Percentiles rank a stretch among this genome's conserved stretches.
Conservation (phyloP, 2,329 filamentous ascomycete species). For the Ascochyta clinopodiicola region DNA sequence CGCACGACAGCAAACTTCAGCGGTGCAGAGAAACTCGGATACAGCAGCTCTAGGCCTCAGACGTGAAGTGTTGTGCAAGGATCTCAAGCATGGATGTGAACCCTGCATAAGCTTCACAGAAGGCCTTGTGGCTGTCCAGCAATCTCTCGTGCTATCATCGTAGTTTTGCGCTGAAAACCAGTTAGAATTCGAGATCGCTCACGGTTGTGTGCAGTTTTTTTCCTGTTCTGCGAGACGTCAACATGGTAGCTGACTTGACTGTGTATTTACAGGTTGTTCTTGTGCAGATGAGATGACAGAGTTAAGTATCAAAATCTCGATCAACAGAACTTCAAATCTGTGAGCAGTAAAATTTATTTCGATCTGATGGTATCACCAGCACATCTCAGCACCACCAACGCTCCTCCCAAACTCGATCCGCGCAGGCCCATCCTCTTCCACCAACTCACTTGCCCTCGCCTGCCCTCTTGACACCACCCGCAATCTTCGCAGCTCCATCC, state of each 20-base stretch:
- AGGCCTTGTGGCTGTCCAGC: too few species aligned
- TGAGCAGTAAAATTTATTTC: background rate
- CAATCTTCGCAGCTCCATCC: conserved; percentile 51
- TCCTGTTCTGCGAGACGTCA: background rate
- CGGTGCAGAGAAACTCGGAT: too few species aligned
- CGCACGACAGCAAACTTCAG: background rate
- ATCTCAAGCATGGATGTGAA: too few species aligned
- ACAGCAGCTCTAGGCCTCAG: too few species aligned
- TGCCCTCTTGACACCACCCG: conserved; percentile 55
- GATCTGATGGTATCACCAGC: conserved; percentile 2
- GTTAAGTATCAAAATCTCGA: background rate
- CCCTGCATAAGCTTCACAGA: too few species aligned
- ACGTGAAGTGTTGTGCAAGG: too few species aligned
- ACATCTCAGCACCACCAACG: background rate
- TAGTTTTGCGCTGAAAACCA: too few species aligned
- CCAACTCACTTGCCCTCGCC: conserved; percentile 52
- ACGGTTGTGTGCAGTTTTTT: too few species aligned
- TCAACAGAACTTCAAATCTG: background rate
- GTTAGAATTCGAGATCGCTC: too few species aligned
- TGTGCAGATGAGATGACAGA: too few species aligned
- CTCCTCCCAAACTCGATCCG: background rate
- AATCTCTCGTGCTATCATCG: too few species aligned
- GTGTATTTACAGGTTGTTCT: background rate
- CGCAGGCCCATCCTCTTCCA: background rate
- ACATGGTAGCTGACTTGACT: background rate